phyloP scores from a whole-genome alignment of 352 stramenopile genomes.

The Globisporangium splendens region DNA sequence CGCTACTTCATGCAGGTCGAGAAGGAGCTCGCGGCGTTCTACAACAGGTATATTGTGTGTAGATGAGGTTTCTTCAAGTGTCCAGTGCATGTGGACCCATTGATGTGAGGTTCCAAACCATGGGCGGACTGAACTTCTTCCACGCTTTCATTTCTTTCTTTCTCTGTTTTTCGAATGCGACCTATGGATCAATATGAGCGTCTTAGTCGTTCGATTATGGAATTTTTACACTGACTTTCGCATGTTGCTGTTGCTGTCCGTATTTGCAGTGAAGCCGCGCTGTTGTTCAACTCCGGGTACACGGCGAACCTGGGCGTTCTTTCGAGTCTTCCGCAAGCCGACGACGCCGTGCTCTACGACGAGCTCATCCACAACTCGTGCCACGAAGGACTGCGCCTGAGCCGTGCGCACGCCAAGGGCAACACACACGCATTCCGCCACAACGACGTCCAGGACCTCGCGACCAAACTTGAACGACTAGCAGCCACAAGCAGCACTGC shows the following conservation, averaged over 20 bases:
- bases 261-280: slow-evolving; percentile 65
- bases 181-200: not conserved
- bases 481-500: not conserved
- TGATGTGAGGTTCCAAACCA: not conserved
- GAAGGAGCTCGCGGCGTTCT: slow-evolving; percentile 74
- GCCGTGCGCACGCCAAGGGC: slow-evolving; percentile 50
- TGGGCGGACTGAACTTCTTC: slow-evolving; percentile 4
- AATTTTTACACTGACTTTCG: not conserved
- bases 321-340: slow-evolving; percentile 84
- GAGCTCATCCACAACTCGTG: slow-evolving; percentile 97
- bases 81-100: not conserved
- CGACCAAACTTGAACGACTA: slow-evolving; percentile 46
- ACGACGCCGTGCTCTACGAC: slow-evolving; percentile 94
- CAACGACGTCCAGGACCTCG: slow-evolving; percentile 89
- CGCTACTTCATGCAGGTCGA: slow-evolving; percentile 88
- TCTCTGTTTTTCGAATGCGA: not conserved
- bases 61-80: not conserved
- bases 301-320: slow-evolving; percentile 95
- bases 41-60: slow-evolving; percentile 52
- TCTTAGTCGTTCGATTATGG: slow-evolving; percentile 12
- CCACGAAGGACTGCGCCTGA: slow-evolving; percentile 91
- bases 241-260: not conserved
- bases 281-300: slow-evolving; percentile 97
- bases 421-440: slow-evolving; percentile 79
- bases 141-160: not conserved